Base-by-base conservation (phyloP, 2,329 filamentous ascomycete genomes). In the Calycina herbarum region DNA sequence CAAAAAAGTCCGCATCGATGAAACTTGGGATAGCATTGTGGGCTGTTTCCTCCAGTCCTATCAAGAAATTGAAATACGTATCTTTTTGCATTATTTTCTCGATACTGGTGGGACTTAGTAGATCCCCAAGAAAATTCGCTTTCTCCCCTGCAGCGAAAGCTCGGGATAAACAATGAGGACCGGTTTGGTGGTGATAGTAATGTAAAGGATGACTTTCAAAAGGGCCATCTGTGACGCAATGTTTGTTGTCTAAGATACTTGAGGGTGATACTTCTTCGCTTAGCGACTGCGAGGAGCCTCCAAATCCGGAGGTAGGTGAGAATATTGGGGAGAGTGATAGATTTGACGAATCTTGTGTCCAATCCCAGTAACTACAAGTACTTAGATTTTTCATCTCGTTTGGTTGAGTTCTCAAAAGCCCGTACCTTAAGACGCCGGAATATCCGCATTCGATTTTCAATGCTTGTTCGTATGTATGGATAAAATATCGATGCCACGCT, bases 401-500 rank as follows among this genome's bases (percentile, higher is more conserved):
- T 29, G 27, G 2, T 29, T 29, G 27, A 29, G 27, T 29, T 4
- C 27, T 29, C 27, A 29, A 29, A 29, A 29, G 27, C 27, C 3
- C 48, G 4, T 24, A 29, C 48, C 10, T 29, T 24, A 54, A 5
- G 10, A n/a, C 10, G 4, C n/a, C n/a, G 15, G 15, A n/a, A 54
- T 11, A 54, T 24, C 48, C 48, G 11, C 48, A 54, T 11, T 54
- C 48, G 8, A 27, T 24, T 29, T n/a, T 20, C 10, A 54, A n/a
- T 10, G 17, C 17, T 20, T 54, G 11, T 54, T 54, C 48, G n/a
- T 54, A 54, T 11, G 24, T 20, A 20, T 24, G 15, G 10, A 27
- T 20, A 29, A 54, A 54, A 29, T 54, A 54, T n/a, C 48, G 48
- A 54, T 54, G 48, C 48, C 48, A 54, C n/a, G n/a, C 2, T n/a